Conservation (phyloP, 2,329 filamentous ascomycete genomes). For the Pseudogymnoascus sp. region DNA sequence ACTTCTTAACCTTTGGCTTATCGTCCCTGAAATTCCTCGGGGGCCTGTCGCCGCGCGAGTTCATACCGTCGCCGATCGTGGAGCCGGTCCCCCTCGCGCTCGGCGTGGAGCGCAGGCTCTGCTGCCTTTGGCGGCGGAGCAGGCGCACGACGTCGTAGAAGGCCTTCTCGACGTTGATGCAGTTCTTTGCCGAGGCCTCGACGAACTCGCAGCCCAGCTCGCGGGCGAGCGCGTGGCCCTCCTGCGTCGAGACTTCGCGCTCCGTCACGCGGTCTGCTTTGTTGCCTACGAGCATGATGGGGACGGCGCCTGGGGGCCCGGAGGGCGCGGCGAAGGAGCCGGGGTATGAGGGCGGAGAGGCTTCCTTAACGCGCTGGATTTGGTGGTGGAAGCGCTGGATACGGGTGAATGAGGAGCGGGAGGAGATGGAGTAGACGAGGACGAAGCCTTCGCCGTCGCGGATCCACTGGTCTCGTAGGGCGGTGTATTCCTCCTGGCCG, state of each 20-base stretch:
- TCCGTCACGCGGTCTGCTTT: constrained; percentile 96
- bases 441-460: constrained; percentile 96
- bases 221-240: constrained; percentile 83
- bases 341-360: constrained; percentile 66
- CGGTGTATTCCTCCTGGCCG: constrained; percentile 97
- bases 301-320: constrained; percentile 58
- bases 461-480: constrained; percentile 95
- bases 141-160: constrained; percentile 97
- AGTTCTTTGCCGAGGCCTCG: constrained; percentile 94
- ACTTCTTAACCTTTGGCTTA: constrained; percentile 16
- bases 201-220: constrained; percentile 94
- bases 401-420: constrained; percentile 85
- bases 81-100: constrained; percentile 18
- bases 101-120: constrained; percentile 16
- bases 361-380: constrained; percentile 96
- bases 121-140: constrained; percentile 71
- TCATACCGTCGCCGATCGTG: constrained; percentile 7
- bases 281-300: constrained; percentile 97
- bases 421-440: constrained; percentile 96
- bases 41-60: constrained; percentile 20
- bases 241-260: constrained; percentile 91
- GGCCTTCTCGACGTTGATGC: constrained; percentile 95
- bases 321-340: constrained; percentile 47
- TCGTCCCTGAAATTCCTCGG: constrained; percentile 22
- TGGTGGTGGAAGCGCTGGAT: constrained; percentile 96